phyloP scores from a whole-genome alignment of 2,329 filamentous ascomycete genomes.

The Aspergillus costaricaensis region DNA sequence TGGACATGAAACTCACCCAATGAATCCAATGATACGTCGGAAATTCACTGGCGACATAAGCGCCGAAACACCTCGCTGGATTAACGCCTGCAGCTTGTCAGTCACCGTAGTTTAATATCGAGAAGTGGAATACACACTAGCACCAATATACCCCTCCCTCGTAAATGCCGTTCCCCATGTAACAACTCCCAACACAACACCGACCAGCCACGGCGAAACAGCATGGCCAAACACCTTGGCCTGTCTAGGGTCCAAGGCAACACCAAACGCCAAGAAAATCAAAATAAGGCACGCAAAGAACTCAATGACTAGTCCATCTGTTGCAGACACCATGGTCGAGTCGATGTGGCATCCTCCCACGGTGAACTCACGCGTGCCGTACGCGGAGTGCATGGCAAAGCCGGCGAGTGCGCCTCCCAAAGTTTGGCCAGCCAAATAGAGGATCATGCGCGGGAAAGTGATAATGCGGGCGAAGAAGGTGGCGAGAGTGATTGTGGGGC shows the following conservation, averaged over 20 bases:
- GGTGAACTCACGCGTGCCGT: conserved; percentile 31
- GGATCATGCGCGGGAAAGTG: conserved; percentile 50
- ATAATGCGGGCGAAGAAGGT: conserved; percentile 55
- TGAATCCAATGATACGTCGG: conserved; percentile 43
- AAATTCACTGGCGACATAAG: conserved; percentile 43
- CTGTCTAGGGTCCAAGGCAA: conserved; percentile 57
- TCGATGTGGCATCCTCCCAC: conserved; percentile 46
- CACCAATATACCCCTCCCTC: conserved; percentile 46
- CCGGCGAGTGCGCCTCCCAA: conserved; percentile 50
- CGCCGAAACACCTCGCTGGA: conserved; percentile 50
- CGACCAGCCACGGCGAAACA: conserved; percentile 53
- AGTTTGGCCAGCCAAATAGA: conserved; percentile 52
- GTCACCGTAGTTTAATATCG: not conserved
- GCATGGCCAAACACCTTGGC: conserved; percentile 52
- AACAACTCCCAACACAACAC: conserved; percentile 42
- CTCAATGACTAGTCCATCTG: conserved; percentile 52
- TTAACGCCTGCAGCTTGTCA: conserved; percentile 38
- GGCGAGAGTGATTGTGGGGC: conserved; percentile 56
- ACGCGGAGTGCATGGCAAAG: conserved; percentile 40
- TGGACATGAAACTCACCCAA: conserved; percentile 28
- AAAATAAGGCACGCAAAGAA: conserved; percentile 50
- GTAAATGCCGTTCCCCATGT: conserved; percentile 43
- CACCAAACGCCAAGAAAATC: conserved; percentile 54
- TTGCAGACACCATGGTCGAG: conserved; percentile 36
- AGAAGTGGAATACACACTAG: conserved; percentile 26